These are phyloP conservation scores for Fusarium euwallaceae DNA, from an alignment of 2,329 filamentous ascomycete species.

Conservation along the genomic window DNA sequence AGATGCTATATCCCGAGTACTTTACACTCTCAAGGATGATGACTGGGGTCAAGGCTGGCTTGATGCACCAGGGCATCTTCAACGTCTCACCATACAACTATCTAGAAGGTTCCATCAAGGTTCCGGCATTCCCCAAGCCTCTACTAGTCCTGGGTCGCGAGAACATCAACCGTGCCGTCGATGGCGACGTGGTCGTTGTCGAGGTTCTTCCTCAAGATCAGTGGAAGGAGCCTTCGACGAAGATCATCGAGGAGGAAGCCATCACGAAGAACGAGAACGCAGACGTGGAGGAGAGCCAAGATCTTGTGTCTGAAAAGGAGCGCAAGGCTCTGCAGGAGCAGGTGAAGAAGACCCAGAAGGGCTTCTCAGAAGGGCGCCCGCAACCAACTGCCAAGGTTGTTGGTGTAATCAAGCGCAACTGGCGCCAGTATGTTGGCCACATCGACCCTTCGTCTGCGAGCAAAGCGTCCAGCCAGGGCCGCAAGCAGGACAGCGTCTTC, in stretches of 20 bases:
- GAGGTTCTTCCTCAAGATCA: constrained; percentile 94
- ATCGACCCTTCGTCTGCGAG: constrained; percentile 89
- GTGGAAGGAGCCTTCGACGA: constrained; percentile 96
- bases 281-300: constrained; percentile 80
- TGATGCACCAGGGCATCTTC: constrained; percentile 94
- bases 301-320: constrained; percentile 90
- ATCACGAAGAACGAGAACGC: constrained; percentile 95
- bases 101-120: constrained; percentile 90
- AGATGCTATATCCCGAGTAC: constrained; percentile 90
- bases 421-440: constrained; percentile 97
- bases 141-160: constrained; percentile 91
- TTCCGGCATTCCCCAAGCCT: constrained; percentile 89
- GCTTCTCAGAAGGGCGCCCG: constrained; percentile 79
- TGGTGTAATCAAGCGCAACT: constrained; percentile 93
- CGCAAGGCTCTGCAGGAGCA: constrained; percentile 90
- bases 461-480: constrained; percentile 78
- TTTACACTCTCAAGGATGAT: constrained; percentile 91
- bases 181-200: constrained; percentile 92
- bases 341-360: constrained; percentile 86
- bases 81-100: constrained; percentile 99
- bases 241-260: constrained; percentile 94
- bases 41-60: constrained; percentile 90
- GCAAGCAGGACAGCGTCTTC: constrained; percentile 93
- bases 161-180: constrained; percentile 94
- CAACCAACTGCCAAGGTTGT: constrained; percentile 95